Conservation (phyloP, 1,139 yeast genomes). For the Lodderomyces metapsilosis region DNA sequence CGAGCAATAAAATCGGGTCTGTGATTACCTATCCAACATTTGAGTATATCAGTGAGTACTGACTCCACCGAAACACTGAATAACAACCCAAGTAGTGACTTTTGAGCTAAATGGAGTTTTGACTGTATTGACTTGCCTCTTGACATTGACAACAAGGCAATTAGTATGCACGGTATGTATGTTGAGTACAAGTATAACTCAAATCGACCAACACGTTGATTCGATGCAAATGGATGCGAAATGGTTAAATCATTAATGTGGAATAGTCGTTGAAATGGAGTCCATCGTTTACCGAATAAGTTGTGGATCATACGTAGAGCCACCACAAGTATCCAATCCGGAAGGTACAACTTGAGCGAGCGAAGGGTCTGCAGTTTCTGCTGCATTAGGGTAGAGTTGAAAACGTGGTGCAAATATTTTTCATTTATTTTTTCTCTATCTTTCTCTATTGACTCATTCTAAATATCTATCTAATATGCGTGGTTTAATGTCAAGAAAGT, state of each 20-base stretch:
- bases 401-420: too few species aligned
- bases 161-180: conserved; percentile 22
- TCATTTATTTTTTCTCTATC: too few species aligned
- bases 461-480: conserved; percentile 16
- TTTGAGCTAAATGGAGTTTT: conserved; percentile 19
- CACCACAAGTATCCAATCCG: conserved; percentile 37
- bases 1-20: conserved; percentile 45
- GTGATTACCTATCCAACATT: conserved; percentile 46
- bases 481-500: conserved; percentile 32
- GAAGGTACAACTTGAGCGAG: conserved; percentile 16
- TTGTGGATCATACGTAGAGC: conserved; percentile 29
- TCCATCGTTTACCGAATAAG: conserved; percentile 34
- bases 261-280: conserved; percentile 39
- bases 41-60: conserved; percentile 37
- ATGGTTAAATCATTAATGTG: conserved; percentile 33
- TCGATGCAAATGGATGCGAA: conserved; percentile 44
- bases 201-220: conserved; percentile 39
- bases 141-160: conserved; percentile 11
- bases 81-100: conserved; percentile 24
- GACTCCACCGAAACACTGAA: conserved; percentile 20
- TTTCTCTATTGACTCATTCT: background rate
- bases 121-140: background rate
- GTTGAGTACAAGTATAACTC: conserved; percentile 25
- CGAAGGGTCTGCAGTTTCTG: background rate
- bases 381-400: background rate